These are phyloP conservation scores for Blastocystis sp. DNA, from an alignment of 352 stramenopile genomes.

Conservation along the genomic window DNA sequence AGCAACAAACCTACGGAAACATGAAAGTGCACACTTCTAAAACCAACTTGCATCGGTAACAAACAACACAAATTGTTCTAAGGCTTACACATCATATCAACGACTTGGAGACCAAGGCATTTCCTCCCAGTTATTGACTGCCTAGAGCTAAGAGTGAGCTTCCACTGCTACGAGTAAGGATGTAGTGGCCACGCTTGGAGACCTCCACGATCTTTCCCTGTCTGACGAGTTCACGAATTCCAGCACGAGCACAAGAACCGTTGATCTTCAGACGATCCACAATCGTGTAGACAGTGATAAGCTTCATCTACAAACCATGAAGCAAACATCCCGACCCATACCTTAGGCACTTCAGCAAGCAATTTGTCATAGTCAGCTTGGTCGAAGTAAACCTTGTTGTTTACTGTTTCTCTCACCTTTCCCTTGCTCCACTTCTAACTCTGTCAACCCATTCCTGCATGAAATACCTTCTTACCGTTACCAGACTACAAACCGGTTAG, in stretches of 20 bases:
- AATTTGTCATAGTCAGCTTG: conserved; percentile 60
- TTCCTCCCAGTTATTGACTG: conserved; percentile 32
- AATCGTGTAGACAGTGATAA: conserved; percentile 60
- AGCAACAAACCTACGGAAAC: too few relatives aligned
- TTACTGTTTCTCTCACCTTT: conserved; percentile 60
- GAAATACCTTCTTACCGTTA: conserved; percentile 58
- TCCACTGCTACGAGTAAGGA: conserved; percentile 9
- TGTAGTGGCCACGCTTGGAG: conserved; percentile 54
- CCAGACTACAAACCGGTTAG: conserved; percentile 53
- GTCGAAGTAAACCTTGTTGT: conserved; percentile 63
- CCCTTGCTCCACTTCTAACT: conserved; percentile 62
- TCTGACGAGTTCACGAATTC: conserved; percentile 61
- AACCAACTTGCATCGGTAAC: not conserved
- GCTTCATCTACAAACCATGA: conserved; percentile 54
- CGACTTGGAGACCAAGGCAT: not conserved
- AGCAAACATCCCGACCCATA: not conserved
- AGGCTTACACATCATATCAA: not conserved
- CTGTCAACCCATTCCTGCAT: not conserved
- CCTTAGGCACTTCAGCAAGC: conserved; percentile 59
- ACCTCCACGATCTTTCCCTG: conserved; percentile 61
- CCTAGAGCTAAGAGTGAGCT: not conserved
- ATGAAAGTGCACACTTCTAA: not conserved
- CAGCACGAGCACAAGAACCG: conserved; percentile 54
- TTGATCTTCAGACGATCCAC: conserved; percentile 63
- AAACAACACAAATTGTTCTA: conserved; percentile 46